Conservation (phyloP, 208 protist species). For the Trypanosoma cruzi region DNA sequence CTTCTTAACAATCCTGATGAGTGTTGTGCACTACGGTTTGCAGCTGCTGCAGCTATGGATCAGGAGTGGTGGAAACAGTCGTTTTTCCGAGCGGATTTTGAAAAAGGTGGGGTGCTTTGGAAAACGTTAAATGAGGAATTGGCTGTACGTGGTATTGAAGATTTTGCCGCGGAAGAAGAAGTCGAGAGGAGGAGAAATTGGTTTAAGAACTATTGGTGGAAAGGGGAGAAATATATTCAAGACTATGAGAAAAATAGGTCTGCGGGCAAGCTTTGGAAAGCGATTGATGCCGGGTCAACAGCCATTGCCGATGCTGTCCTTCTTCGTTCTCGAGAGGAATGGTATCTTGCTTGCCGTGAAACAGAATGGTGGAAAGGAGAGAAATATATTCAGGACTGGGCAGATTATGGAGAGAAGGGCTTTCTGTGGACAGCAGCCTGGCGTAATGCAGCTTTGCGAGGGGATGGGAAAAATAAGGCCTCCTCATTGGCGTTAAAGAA, state of each 20-base stretch:
- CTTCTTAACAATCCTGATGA: slow-evolving; percentile 24
- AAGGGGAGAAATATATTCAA: slow-evolving; percentile 29
- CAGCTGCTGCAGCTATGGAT: slow-evolving; percentile 29
- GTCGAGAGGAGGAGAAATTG: slow-evolving; percentile 24
- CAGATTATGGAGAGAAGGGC: slow-evolving; percentile 33
- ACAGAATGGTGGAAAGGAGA: slow-evolving; percentile 38
- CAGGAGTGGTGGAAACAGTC: slow-evolving; percentile 43
- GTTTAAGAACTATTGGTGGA: slow-evolving; percentile 47
- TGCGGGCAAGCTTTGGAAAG: slow-evolving; percentile 29
- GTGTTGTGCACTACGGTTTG: slow-evolving; percentile 30
- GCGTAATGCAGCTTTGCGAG: slow-evolving; percentile 15
- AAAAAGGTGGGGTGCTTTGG: slow-evolving; percentile 33
- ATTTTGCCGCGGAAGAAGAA: slow-evolving; percentile 26
- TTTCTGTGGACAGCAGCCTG: slow-evolving; percentile 30
- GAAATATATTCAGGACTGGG: slow-evolving; percentile 34
- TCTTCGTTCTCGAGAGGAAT: slow-evolving; percentile 34
- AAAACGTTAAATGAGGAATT: slow-evolving; percentile 26
- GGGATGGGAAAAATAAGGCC: slow-evolving; percentile 11
- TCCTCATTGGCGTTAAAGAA: slow-evolving; percentile 20
- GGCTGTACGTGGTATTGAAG: slow-evolving; percentile 22
- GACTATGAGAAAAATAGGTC: slow-evolving; percentile 39
- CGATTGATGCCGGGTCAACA: slow-evolving; percentile 14
- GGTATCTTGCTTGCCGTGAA: slow-evolving; percentile 31
- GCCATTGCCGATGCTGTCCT: slow-evolving; percentile 14
- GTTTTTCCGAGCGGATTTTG: slow-evolving; percentile 27